These are phyloP conservation scores for Xerocomellus dryophilus DNA, from an alignment of 768 basidiomycete genomes.

Conservation along the genomic window DNA sequence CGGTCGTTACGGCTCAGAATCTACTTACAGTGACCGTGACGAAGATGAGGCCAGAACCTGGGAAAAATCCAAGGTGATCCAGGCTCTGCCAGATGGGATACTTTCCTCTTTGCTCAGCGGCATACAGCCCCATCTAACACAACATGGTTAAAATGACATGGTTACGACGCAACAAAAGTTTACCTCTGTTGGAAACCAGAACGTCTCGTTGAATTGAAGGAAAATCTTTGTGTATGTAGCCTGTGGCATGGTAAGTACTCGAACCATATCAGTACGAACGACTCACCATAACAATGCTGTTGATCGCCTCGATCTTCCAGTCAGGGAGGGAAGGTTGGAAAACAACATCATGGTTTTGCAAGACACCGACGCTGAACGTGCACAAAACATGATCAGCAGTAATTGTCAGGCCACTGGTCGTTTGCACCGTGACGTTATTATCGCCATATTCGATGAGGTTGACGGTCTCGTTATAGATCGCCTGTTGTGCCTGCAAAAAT, in stretches of 20 bases:
- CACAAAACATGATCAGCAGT: constrained; percentile 57
- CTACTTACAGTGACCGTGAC: constrained; percentile 26
- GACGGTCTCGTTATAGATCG: constrained; percentile 51
- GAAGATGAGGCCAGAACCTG: constrained; percentile 50
- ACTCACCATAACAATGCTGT: constrained; percentile 56
- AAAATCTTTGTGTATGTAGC: constrained; percentile 69
- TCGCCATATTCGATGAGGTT: constrained; percentile 43
- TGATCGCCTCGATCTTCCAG: constrained; percentile 65
- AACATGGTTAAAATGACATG: neutral
- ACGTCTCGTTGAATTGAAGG: constrained; percentile 56
- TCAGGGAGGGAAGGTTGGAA: constrained; percentile 55
- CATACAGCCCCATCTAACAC: constrained; percentile 46
- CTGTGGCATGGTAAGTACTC: constrained; percentile 19
- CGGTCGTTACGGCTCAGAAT: neutral
- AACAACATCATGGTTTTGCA: constrained; percentile 58
- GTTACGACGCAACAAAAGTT: neutral
- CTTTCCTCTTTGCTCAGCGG: constrained; percentile 52
- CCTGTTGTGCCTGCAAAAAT: constrained; percentile 49
- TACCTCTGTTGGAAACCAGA: constrained; percentile 53
- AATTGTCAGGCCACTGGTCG: constrained; percentile 42
- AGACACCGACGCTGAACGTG: constrained; percentile 69
- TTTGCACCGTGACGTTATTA: constrained; percentile 46
- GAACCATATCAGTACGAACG: neutral
- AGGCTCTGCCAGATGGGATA: constrained; percentile 69
- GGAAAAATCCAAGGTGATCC: constrained; percentile 55